phyloP scores from a whole-genome alignment of 2,329 filamentous ascomycete genomes.

The Alternaria sp. region DNA sequence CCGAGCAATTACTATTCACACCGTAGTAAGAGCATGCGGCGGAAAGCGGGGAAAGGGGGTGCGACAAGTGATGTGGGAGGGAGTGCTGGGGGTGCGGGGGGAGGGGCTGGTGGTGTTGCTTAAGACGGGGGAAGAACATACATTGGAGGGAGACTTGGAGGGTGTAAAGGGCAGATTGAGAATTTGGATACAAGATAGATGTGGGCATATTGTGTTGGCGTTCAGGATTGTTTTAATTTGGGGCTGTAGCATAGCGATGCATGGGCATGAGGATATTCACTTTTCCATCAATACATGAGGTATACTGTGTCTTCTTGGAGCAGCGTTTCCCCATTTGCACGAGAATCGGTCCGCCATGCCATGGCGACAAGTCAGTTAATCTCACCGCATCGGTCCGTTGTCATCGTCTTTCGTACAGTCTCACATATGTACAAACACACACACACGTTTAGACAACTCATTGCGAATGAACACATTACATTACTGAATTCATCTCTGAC shows the following conservation, averaged over 20 bases:
- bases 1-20: conserved; percentile 42
- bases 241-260: neutral
- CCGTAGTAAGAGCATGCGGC: conserved; percentile 42
- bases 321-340: neutral
- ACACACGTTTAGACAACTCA: neutral
- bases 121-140: neutral
- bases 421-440: neutral
- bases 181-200: neutral
- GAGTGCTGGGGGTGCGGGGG: conserved; percentile 12
- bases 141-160: too few species aligned
- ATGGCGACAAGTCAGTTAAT: neutral
- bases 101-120: conserved; percentile 11
- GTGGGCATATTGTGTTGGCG: neutral
- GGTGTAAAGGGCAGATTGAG: neutral
- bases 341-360: neutral
- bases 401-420: neutral
- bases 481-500: neutral
- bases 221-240: neutral
- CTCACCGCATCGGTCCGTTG: neutral
- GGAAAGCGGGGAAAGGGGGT: conserved; percentile 35
- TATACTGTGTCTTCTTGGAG: neutral
- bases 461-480: neutral
- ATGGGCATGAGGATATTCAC: neutral
- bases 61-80: neutral
- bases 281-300: neutral